Conservation (phyloP, 345 rosid genomes). For the Schrenkiella parvula region DNA sequence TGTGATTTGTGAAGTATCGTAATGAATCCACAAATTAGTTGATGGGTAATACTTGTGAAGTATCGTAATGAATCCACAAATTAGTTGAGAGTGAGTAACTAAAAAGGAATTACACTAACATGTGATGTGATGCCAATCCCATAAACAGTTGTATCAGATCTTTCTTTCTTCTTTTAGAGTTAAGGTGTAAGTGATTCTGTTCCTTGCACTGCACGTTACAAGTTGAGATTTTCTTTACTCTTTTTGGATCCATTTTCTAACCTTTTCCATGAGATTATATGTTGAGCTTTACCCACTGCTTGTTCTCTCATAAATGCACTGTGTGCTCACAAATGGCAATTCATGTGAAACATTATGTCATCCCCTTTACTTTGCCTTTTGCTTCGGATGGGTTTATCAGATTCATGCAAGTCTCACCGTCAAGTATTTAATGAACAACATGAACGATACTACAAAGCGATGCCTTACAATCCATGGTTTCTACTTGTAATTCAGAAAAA, state of each 20-base stretch:
- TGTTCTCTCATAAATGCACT: slow-evolving; percentile 7
- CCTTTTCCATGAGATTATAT: neutral
- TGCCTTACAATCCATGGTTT: neutral
- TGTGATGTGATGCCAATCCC: slow-evolving; percentile 4
- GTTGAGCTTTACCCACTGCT: neutral
- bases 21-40: neutral
- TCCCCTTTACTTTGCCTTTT: neutral
- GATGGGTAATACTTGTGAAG: too few species aligned
- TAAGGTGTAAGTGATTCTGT: neutral
- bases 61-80: slow-evolving; percentile 8
- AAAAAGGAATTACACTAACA: neutral
- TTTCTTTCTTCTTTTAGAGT: slow-evolving; percentile 5
- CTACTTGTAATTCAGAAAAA: neutral
- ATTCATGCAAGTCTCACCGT: slow-evolving; percentile 13
- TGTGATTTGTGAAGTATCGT: too few species aligned
- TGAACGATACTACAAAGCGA: neutral
- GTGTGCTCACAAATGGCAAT: slow-evolving; percentile 8
- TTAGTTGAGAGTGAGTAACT: neutral
- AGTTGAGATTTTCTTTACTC: neutral
- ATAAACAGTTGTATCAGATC: neutral
- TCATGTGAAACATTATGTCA: slow-evolving; percentile 12
- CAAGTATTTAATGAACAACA: neutral
- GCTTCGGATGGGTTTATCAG: neutral
- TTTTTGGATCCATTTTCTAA: neutral
- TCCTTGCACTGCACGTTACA: neutral